Evolutionary conservation across 495 filamentous ascomycete species (phyloP).

Genomic region (Durotheca rogersii): DNA sequence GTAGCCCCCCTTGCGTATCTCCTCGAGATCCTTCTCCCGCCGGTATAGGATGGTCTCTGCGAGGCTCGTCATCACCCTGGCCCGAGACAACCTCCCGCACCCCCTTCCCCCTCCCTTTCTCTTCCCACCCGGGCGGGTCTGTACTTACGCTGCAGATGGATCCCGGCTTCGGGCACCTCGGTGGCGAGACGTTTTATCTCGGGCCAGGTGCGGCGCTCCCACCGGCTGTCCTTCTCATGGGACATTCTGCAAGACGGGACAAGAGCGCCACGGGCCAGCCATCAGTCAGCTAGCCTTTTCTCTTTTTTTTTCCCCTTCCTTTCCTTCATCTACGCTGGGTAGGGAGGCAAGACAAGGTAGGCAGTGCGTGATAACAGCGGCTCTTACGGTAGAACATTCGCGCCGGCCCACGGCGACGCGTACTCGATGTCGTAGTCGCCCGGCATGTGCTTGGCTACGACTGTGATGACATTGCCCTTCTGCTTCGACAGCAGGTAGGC

Average conservation of each 20-base stretch:
- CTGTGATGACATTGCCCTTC: constrained; percentile 65
- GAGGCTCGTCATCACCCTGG: constrained; percentile 7
- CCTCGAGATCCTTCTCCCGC: constrained; percentile 40
- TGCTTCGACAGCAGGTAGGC: constrained; percentile 78
- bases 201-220: constrained; percentile 70
- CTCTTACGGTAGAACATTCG: constrained; percentile 81
- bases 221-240: constrained; percentile 44
- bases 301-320: no score
- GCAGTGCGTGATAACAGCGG: no score
- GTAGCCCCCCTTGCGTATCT: constrained; percentile 41
- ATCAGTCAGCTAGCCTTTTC: no score
- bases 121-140: neutral
- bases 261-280: no score
- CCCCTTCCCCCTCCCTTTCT: no score
- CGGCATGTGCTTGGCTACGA: constrained; percentile 95
- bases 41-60: constrained; percentile 46
- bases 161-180: constrained; percentile 80
- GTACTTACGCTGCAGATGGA: constrained; percentile 75
- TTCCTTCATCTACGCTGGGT: no score
- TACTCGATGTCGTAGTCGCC: constrained; percentile 98
- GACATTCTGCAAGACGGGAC: constrained; percentile 44
- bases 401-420: constrained; percentile 91
- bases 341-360: no score
- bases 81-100: no score
- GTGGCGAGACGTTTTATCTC: constrained; percentile 63